Conservation (phyloP, 768 basidiomycete genomes). For the Boletus fagicola region DNA sequence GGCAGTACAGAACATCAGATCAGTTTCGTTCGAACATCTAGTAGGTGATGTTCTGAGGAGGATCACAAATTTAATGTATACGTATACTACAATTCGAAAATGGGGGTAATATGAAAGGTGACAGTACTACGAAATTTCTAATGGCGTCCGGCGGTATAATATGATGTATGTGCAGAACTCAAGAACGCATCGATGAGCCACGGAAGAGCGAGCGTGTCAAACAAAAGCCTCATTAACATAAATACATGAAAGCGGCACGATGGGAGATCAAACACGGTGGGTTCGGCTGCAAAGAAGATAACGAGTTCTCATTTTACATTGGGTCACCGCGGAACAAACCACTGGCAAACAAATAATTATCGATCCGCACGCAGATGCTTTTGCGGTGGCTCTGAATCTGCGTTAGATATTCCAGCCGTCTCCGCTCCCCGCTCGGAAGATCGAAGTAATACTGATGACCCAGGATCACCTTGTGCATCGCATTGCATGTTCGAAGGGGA, state of each 20-base stretch:
- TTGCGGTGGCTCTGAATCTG: background rate
- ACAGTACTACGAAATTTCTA: no score
- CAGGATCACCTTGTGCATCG: background rate
- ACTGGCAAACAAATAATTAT: background rate
- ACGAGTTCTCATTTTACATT: background rate
- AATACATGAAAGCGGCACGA: background rate
- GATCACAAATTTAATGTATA: no score
- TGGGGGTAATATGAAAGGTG: no score
- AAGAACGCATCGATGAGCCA: no score
- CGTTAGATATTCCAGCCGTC: background rate
- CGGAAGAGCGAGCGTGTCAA: background rate
- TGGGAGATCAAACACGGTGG: background rate
- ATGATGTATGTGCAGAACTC: background rate
- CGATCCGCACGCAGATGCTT: background rate
- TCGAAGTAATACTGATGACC: background rate
- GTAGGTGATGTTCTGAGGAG: no score
- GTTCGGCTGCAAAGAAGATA: background rate
- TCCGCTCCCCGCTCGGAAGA: background rate
- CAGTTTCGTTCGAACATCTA: no score
- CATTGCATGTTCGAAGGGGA: no score
- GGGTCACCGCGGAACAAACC: background rate
- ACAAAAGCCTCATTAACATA: background rate
- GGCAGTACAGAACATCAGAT: no score
- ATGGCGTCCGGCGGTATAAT: no score
- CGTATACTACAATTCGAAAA: no score